phyloP scores from a whole-genome alignment of 2,329 filamentous ascomycete genomes.

The Colletotrichum sp. region DNA sequence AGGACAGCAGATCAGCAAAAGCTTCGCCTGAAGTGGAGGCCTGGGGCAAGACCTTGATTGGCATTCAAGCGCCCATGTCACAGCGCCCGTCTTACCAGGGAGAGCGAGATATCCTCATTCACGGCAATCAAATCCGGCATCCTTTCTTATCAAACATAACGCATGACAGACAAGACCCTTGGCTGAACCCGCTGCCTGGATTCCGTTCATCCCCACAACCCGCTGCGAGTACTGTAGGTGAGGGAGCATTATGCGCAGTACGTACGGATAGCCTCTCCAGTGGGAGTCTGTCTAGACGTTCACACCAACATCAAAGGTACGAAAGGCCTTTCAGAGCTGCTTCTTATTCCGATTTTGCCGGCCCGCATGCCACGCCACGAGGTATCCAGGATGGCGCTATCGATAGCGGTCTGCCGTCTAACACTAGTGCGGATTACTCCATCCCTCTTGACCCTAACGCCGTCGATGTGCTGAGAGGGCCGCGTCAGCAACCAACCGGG shows the following conservation, averaged over 20 bases:
- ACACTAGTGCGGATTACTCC: constrained; percentile 1
- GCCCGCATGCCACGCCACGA: constrained; percentile 12
- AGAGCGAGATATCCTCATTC: neutral
- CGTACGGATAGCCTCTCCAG: neutral
- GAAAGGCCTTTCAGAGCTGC: neutral
- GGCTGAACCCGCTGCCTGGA: neutral
- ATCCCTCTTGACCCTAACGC: neutral
- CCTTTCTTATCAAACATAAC: neutral
- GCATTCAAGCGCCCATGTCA: neutral
- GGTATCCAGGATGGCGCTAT: constrained; percentile 17
- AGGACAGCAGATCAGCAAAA: constrained; percentile 8
- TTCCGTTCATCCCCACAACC: constrained; percentile 7
- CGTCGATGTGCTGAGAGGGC: constrained; percentile 1
- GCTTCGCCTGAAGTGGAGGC: constrained; percentile 16
- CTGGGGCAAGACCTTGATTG: neutral
- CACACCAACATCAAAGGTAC: neutral
- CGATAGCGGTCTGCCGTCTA: constrained; percentile 4
- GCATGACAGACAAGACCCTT: neutral
- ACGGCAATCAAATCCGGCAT: constrained; percentile 5
- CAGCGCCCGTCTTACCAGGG: neutral
- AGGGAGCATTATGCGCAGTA: neutral
- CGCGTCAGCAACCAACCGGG: constrained; percentile 12
- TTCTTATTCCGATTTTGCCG: constrained; percentile 12
- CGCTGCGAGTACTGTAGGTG: neutral
- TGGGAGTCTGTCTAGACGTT: neutral